A percentile compares a stretch with the other conserved stretches of the same genome.
phyloP scores from a whole-genome alignment of 2,329 filamentous ascomycete genomes.

The Fusarium buharicum region DNA sequence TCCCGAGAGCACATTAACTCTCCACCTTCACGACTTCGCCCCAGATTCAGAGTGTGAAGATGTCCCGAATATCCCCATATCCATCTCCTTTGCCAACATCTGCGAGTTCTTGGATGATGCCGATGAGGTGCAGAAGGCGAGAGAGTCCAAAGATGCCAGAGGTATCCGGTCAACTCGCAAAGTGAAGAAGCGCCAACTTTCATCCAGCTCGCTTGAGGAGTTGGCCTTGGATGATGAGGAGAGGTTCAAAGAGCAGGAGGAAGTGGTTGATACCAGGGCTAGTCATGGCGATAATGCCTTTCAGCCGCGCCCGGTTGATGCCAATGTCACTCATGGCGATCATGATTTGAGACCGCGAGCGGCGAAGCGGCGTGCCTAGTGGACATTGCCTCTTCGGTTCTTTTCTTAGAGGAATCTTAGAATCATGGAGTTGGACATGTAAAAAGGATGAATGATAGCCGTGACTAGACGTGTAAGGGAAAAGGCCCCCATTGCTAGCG shows the following conservation, averaged over 20 bases:
- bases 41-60: neutral
- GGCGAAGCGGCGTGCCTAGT: conserved; percentile 14
- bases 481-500: too few relatives aligned
- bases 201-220: neutral
- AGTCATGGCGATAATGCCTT: neutral
- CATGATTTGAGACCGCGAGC: conserved; percentile 1
- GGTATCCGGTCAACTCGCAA: neutral
- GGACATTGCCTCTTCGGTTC: conserved; percentile 50
- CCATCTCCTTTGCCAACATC: neutral
- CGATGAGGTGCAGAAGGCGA: neutral
- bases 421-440: too few relatives aligned
- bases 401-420: too few relatives aligned
- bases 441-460: too few relatives aligned
- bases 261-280: neutral
- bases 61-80: fast-evolving
- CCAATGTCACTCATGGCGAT: neutral
- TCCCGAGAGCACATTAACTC: neutral
- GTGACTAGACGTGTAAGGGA: too few relatives aligned
- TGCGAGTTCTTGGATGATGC: too few relatives aligned
- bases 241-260: neutral
- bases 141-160: neutral
- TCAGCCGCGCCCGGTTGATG: neutral
- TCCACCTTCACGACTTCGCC: neutral
- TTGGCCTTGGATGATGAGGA: neutral
- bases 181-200: neutral